A percentile compares a stretch with the other conserved stretches of the same genome.
phyloP scores from a whole-genome alignment of 1,284 basidiomycete species.

The Leucocoprinus gongylophorus region DNA sequence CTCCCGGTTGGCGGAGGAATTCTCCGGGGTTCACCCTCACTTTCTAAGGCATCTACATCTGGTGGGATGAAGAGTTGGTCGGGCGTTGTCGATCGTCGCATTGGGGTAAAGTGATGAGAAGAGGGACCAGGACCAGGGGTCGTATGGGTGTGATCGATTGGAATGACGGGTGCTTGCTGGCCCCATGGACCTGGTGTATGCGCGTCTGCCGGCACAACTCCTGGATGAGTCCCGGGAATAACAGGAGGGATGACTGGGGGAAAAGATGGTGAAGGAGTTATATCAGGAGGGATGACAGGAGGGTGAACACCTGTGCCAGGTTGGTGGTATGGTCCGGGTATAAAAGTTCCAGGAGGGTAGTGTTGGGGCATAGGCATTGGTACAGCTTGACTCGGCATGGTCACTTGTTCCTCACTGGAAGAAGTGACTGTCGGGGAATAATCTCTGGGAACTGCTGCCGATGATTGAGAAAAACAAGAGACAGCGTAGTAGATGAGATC shows the following conservation, averaged over 20 bases:
- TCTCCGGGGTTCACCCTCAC: not conserved
- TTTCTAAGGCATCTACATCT: not conserved
- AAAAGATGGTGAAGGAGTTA: slow-evolving; percentile 8
- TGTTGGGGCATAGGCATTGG: slow-evolving; percentile 6
- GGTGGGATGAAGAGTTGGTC: slow-evolving; percentile 3
- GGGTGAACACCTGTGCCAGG: slow-evolving; percentile 1
- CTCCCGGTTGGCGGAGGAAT: slow-evolving; percentile 4
- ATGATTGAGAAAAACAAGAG: slow-evolving; percentile 14
- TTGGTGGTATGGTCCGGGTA: not conserved
- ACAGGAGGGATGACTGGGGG: slow-evolving; percentile 19
- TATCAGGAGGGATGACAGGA: slow-evolving; percentile 7
- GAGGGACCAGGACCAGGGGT: slow-evolving; percentile 1
- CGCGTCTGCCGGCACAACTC: not conserved
- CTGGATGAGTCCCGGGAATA: not conserved
- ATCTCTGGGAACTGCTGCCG: slow-evolving; percentile 13
- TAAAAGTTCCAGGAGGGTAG: slow-evolving; percentile 1
- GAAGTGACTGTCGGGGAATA: slow-evolving; percentile 18
- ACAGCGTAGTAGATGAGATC: slow-evolving; percentile 14
- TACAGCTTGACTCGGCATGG: not conserved
- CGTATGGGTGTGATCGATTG: slow-evolving; percentile 17
- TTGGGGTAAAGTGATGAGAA: slow-evolving; percentile 15
- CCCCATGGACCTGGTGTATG: not conserved
- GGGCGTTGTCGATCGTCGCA: slow-evolving; percentile 2
- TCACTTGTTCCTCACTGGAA: slow-evolving; percentile 2
- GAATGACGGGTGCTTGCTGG: slow-evolving; percentile 15